Conservation (phyloP, 1,284 basidiomycete species). For the Tremellales sp. region DNA sequence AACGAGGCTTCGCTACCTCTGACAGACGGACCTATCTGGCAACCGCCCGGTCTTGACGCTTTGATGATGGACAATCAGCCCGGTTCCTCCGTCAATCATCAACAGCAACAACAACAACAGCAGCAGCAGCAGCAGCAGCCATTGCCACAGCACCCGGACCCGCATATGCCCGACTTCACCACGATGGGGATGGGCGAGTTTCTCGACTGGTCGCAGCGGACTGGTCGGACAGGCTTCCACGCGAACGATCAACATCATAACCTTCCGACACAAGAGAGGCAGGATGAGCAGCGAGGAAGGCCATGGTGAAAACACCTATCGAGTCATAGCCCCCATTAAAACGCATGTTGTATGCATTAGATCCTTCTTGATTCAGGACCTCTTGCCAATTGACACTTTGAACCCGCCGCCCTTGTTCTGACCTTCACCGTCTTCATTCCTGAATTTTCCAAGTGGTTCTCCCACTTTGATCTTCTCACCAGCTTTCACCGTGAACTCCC, state of each 20-base stretch:
- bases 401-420: neutral
- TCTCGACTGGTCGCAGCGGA: neutral
- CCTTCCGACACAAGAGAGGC: neutral
- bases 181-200: neutral
- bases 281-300: neutral
- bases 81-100: neutral
- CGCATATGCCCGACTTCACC: neutral
- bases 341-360: neutral
- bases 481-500: constrained; percentile 72
- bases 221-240: neutral
- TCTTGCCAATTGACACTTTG: neutral
- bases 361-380: neutral
- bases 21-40: neutral
- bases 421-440: neutral
- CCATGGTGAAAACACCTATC: too few relatives aligned
- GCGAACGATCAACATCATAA: neutral
- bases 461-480: constrained; percentile 89
- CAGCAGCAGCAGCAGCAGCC: neutral
- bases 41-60: neutral
- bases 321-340: neutral
- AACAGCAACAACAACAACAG: neutral
- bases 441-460: constrained; percentile 53
- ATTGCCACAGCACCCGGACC: neutral
- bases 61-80: neutral
- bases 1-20: neutral